Evolutionary conservation across 2,329 filamentous ascomycete genomes (phyloP), one percentile per base, ranked within the genome.

Genomic region (Cordyceps fumosorosea): DNA sequence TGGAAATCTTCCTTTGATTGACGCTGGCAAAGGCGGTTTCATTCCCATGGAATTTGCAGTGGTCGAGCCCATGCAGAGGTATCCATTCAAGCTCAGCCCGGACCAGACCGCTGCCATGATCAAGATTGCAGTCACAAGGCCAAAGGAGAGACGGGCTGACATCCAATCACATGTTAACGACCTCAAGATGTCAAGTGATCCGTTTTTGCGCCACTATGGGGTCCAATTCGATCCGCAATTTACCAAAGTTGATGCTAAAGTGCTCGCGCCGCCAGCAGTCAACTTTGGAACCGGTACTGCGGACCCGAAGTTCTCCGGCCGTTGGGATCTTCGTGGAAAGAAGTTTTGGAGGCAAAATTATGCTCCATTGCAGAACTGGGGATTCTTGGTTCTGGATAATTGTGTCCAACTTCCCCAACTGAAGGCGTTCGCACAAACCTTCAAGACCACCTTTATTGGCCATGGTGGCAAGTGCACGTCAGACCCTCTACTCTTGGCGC

Each of bases 271-370:
- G 3, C 93, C 95, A 0, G 80, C 83, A 29, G 84, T 98, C 11
- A 78, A 85, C 48, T 97, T 91, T 69, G 84, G 77, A 1, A 81
- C 77, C 29, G 78, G 77, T 16, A 76, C 78, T 20, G 76, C 79
- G 5, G 85, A 87, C 61, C 90, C 91, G 2, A 81, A 84, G 22
- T 83, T 81, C 20, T 74, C 76, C 34, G 95, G 93, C 40, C 88
- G 91, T 26, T 99, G 95, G 95, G 90, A 96, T 72, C 80, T 98
- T 12, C 86, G 91, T 47, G 87, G 86, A 34, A 91, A 91, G 74
- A 89, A 72, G 64, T 97, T 97, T 72, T 80, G 87, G 14, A 76
- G 78, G 57, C 74, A 83, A 3, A 95, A 96, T 70, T 67, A 75
- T 0, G 73, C 77, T 1, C 81, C 84, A 0, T 80, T 98, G 7